Evolutionary conservation across 2,329 filamentous ascomycete species (phyloP).

Genomic region (Fusarium denticulatum): DNA sequence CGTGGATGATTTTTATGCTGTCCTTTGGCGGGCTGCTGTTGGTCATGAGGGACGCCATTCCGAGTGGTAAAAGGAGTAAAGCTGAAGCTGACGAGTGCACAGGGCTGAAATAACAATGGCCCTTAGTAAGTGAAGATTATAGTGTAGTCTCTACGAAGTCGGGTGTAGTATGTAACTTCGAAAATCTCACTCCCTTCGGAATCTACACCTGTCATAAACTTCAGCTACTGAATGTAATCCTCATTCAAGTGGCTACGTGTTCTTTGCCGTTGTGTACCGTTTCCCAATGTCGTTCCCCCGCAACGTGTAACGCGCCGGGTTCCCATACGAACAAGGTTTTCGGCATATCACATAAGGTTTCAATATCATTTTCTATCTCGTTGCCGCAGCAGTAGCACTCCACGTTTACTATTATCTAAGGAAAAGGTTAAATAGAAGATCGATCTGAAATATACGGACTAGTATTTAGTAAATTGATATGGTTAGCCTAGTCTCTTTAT

Average conservation of each 20-base stretch:
- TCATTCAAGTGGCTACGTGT: neutral
- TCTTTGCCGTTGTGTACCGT: neutral
- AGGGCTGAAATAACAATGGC: fast-evolving
- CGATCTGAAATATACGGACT: fast-evolving
- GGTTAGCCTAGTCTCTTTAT: no score
- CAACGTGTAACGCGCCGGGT: neutral
- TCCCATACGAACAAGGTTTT: neutral
- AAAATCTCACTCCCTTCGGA: fast-evolving
- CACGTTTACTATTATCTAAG: fast-evolving
- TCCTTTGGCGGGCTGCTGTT: fast-evolving
- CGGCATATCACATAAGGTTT: neutral
- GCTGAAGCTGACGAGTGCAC: fast-evolving
- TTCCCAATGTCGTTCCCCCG: neutral
- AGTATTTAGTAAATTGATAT: fast-evolving
- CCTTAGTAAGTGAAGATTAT: fast-evolving
- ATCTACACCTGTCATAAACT: fast-evolving
- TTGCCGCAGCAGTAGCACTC: neutral
- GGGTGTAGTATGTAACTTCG: no score
- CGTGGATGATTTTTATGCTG: conserved; percentile 4
- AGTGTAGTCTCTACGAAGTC: no score
- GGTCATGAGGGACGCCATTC: neutral
- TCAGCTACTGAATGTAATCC: fast-evolving
- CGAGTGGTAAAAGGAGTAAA: fast-evolving
- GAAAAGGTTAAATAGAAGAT: fast-evolving
- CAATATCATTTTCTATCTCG: neutral